These are phyloP conservation scores for Fusarium albosuccineum DNA, from an alignment of 2,329 filamentous ascomycete species.

Conservation along the genomic window DNA sequence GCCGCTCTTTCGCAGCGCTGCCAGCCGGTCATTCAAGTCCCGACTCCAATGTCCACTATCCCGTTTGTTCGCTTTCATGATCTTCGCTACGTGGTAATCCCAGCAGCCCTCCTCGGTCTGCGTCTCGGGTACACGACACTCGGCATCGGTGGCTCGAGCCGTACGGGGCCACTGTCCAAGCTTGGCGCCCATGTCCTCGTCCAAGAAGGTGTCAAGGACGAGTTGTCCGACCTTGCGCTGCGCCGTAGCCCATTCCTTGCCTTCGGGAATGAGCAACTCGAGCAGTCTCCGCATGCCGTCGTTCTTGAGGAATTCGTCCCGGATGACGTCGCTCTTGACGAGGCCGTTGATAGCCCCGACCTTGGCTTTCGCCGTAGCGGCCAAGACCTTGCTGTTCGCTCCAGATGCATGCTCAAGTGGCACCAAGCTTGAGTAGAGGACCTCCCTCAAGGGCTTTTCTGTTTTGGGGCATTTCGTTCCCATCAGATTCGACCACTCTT, in stretches of 20 bases:
- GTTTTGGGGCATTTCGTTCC: constrained; percentile 53
- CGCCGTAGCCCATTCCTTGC: constrained; percentile 63
- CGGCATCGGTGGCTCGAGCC: constrained; percentile 50
- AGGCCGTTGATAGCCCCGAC: constrained; percentile 68
- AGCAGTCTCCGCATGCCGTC: constrained; percentile 68
- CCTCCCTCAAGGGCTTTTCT: constrained; percentile 50
- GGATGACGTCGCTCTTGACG: constrained; percentile 65
- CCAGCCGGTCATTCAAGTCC: constrained; percentile 55
- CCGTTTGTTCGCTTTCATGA: constrained; percentile 54
- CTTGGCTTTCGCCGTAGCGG: constrained; percentile 53
- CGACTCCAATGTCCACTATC: constrained; percentile 61
- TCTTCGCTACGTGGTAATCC: constrained; percentile 65
- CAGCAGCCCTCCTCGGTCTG: constrained; percentile 66
- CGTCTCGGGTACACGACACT: constrained; percentile 52
- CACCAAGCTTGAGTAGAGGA: constrained; percentile 59
- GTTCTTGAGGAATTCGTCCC: constrained; percentile 66
- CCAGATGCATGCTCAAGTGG: constrained; percentile 41
- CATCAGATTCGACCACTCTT: constrained; percentile 61
- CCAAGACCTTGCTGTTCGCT: constrained; percentile 42
- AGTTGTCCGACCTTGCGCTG: constrained; percentile 69
- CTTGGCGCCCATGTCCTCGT: constrained; percentile 72
- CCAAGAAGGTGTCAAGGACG: constrained; percentile 75
- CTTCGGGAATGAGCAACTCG: constrained; percentile 62
- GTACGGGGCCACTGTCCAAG: constrained; percentile 67
- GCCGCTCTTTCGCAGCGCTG: constrained; percentile 48